Evolutionary conservation across 176 grass and related monocot genomes (phyloP), one percentile per base, ranked within the genome.

Genomic region (Lolium multiflorum): DNA sequence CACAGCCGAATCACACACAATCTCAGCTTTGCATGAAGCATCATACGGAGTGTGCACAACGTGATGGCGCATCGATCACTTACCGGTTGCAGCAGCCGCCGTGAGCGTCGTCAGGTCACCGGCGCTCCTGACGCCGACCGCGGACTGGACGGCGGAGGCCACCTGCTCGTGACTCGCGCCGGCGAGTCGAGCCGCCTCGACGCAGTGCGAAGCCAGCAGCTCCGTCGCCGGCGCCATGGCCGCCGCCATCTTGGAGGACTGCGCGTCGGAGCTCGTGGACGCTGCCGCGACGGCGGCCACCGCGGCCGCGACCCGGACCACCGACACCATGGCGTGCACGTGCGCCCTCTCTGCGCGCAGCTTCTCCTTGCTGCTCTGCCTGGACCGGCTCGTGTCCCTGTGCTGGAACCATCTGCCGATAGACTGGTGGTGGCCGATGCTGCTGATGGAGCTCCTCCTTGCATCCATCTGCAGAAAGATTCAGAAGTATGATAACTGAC

Each of bases 71-170:
- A 72, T 73, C 11, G 22, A 75, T 0, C 47, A 7, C 84, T 58
- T 85, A 99, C 97, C 94, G 51, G 94, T 99, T 66, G 97, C 97
- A 24, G 97, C 94, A 15, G 92, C 94, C 12, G 97, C 97, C 14
- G 97, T 99, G 58, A 99, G 92, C 54, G 97, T 99, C 85, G 90
- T 96, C 81, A 99, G 82, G 85, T 99, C 94, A 10, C 97, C 94
- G 9, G 94, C 67, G 44, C 87, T 94, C 62, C 85, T 87, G 41
- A 91, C 84, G 63, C 90, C 97, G 5, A 97, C 92, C 3, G 92
- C 92, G 21, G 97, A 92, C 82, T 87, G 84, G 47, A 99, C 74
- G 8, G 97, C 94, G 10, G 77, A 77, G 10, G 92, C 79, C 35
- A 99, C 89, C 76, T 86, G 92, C n/a, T 91, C 92, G 2, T 76